Evolutionary conservation across 768 basidiomycete species (phyloP).

Genomic region (Pulveroboletus sp.): DNA sequence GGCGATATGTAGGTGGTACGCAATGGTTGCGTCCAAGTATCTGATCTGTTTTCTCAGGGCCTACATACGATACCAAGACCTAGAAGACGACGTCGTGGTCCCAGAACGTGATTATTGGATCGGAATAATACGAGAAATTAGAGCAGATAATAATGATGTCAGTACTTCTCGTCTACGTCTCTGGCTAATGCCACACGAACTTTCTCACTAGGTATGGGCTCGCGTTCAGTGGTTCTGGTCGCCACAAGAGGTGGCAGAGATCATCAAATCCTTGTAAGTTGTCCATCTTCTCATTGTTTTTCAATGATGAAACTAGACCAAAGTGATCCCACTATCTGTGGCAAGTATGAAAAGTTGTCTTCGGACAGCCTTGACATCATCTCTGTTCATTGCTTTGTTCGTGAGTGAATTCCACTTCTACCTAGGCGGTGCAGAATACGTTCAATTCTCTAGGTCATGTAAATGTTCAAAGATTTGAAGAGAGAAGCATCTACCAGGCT

Average conservation of each 20-base stretch:
- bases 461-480: slow-evolving; percentile 34
- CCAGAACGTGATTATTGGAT: slow-evolving; percentile 48
- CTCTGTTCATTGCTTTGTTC: slow-evolving; percentile 40
- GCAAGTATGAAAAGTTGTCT: slow-evolving; percentile 43
- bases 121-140: slow-evolving; percentile 44
- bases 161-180: background rate
- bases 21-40: background rate
- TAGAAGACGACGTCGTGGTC: slow-evolving; percentile 1
- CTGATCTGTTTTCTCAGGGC: slow-evolving; percentile 22
- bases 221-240: slow-evolving; percentile 54
- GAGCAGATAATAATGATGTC: slow-evolving; percentile 30
- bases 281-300: background rate
- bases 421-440: background rate
- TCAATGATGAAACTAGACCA: background rate
- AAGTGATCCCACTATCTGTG: slow-evolving; percentile 39
- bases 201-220: slow-evolving; percentile 43
- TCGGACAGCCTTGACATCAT: slow-evolving; percentile 50
- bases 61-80: slow-evolving; percentile 24
- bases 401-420: slow-evolving; percentile 25
- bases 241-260: slow-evolving; percentile 39
- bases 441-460: slow-evolving; percentile 29
- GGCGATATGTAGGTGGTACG: slow-evolving; percentile 32
- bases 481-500: slow-evolving; percentile 35
- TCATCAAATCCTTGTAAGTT: slow-evolving; percentile 48
- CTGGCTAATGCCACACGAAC: background rate